A percentile compares a stretch with the other conserved stretches of the same genome.
phyloP scores from a whole-genome alignment of 2,329 filamentous ascomycete genomes.

The Aspergillus candidus region DNA sequence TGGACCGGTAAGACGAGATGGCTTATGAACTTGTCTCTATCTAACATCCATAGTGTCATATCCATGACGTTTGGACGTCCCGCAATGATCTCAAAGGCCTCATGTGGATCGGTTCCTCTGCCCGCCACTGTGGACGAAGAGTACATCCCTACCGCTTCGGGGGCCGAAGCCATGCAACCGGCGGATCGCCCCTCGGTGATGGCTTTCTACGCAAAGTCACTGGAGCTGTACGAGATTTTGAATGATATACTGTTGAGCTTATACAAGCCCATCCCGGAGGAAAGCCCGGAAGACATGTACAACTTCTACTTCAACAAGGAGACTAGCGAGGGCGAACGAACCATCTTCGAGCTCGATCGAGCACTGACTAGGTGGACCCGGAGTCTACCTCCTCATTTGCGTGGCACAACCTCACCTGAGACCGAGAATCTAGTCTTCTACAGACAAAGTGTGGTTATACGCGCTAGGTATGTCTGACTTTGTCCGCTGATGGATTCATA shows the following conservation, averaged over 20 bases:
- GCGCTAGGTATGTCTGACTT: conserved; percentile 21
- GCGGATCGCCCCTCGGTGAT: conserved; percentile 23
- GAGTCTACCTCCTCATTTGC: conserved; percentile 24
- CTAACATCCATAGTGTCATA: conserved; percentile 21
- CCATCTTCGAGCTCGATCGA: conserved; percentile 31
- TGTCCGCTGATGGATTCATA: no score
- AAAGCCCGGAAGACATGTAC: conserved; percentile 20
- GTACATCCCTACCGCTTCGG: conserved; percentile 14
- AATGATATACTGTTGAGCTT: conserved; percentile 29
- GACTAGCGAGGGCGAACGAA: conserved; percentile 18
- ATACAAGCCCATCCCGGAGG: conserved; percentile 23
- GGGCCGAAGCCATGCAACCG: conserved; percentile 16
- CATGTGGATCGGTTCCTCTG: conserved; percentile 22
- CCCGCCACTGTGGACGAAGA: conserved; percentile 30
- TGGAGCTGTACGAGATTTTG: conserved; percentile 32
- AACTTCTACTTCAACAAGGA: conserved; percentile 23
- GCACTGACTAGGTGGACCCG: conserved; percentile 26
- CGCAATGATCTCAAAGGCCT: conserved; percentile 29
- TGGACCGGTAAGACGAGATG: conserved; percentile 23
- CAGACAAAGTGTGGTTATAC: conserved; percentile 28
- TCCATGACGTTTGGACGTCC: conserved; percentile 35
- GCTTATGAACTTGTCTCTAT: neutral
- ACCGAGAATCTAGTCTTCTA: conserved; percentile 20
- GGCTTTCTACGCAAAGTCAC: conserved; percentile 27
- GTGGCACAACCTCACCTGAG: conserved; percentile 2